A percentile compares a stretch with the other conserved stretches of the same genome.
Conservation (phyloP, 371 early-diverging fungal species). For the Rhizomucor miehei region DNA sequence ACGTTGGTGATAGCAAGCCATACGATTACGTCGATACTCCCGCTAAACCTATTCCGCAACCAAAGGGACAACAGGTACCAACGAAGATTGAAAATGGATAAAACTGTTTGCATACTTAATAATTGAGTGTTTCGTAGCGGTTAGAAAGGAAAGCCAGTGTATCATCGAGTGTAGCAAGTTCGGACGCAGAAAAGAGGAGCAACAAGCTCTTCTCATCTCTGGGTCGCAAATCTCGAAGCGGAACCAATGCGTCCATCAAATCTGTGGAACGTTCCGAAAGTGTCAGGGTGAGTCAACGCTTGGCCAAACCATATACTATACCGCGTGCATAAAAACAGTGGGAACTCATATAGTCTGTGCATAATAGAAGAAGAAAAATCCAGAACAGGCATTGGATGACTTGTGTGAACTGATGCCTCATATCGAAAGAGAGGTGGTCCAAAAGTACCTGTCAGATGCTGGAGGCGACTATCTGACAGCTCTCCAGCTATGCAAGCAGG, state of each 20-base stretch:
- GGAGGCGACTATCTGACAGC: slow-evolving; percentile 35
- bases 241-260: slow-evolving; percentile 12
- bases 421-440: slow-evolving; percentile 20
- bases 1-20: slow-evolving; percentile 15
- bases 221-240: slow-evolving; percentile 20
- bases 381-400: slow-evolving; percentile 25
- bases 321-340: too few relatives aligned
- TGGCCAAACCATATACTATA: too few relatives aligned
- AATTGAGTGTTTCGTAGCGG: too few relatives aligned
- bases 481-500: slow-evolving; percentile 17
- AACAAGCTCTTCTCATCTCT: slow-evolving; percentile 22
- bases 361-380: not conserved
- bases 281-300: slow-evolving; percentile 22
- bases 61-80: too few relatives aligned
- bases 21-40: slow-evolving; percentile 43
- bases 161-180: too few relatives aligned
- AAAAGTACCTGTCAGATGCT: slow-evolving; percentile 25
- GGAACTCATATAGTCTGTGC: too few relatives aligned
- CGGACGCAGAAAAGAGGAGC: slow-evolving; percentile 9
- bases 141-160: too few relatives aligned
- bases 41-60: slow-evolving; percentile 19
- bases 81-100: not conserved
- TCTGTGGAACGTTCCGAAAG: slow-evolving; percentile 8
- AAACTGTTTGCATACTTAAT: not conserved
- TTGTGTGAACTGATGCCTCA: slow-evolving; percentile 32